Percentiles rank a stretch among this genome's conserved stretches.
These are phyloP conservation scores for Mycena leptocephala DNA, from an alignment of 768 basidiomycete species.

Conservation along the genomic window DNA sequence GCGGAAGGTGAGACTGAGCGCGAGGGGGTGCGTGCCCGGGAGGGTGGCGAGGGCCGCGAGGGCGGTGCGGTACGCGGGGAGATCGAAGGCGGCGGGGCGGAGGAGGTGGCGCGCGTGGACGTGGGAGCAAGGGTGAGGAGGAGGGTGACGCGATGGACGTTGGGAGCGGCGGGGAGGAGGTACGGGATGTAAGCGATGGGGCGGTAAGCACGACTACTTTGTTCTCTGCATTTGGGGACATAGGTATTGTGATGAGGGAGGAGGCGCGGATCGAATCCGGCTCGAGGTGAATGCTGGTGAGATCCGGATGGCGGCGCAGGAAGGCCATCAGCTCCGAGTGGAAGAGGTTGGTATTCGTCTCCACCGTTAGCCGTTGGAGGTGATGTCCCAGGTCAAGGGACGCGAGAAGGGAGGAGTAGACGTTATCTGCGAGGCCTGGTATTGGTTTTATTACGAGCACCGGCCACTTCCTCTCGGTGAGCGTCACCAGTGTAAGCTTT, in stretches of 20 bases:
- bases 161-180: slow-evolving; percentile 31
- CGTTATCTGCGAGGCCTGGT: background rate
- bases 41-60: slow-evolving; percentile 16
- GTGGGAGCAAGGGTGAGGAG: background rate
- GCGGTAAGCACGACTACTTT: slow-evolving; percentile 8
- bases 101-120: background rate
- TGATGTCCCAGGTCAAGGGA: slow-evolving; percentile 17
- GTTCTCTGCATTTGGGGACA: background rate
- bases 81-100: slow-evolving; percentile 1
- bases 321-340: slow-evolving; percentile 14
- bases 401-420: slow-evolving; percentile 21
- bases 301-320: slow-evolving; percentile 11
- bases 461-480: background rate
- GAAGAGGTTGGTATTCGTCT: background rate
- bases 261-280: background rate
- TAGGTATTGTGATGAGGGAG: background rate
- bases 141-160: slow-evolving; percentile 10
- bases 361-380: background rate
- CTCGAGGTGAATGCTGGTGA: background rate
- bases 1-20: slow-evolving; percentile 18
- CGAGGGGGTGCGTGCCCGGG: slow-evolving; percentile 9
- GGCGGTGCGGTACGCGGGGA: slow-evolving; percentile 11
- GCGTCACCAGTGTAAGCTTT: slow-evolving; percentile 24
- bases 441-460: background rate
- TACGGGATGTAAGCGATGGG: slow-evolving; percentile 20